A percentile compares a stretch with the other conserved stretches of the same genome.
Conservation (phyloP, 805 yeast species). For the Phaffomyces opuntiae region DNA sequence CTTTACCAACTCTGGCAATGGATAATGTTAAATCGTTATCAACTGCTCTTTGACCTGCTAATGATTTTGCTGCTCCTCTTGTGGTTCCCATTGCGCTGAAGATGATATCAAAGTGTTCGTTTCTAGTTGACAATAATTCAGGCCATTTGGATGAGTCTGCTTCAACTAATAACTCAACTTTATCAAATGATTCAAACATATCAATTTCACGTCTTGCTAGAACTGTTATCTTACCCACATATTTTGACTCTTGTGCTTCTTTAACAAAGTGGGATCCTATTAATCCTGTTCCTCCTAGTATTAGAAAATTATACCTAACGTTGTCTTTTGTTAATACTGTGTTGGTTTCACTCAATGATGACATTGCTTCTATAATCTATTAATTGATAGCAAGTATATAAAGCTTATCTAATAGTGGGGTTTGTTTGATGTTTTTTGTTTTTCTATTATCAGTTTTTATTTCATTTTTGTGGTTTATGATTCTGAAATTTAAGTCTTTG, state of each 20-base stretch:
- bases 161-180: slow-evolving; percentile 36
- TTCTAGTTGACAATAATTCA: slow-evolving; percentile 22
- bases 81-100: slow-evolving; percentile 73
- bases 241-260: slow-evolving; percentile 9
- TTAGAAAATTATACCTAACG: slow-evolving; percentile 4
- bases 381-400: not conserved
- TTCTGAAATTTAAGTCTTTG: too few species aligned
- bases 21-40: slow-evolving; percentile 65
- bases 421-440: too few species aligned
- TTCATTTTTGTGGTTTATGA: too few species aligned
- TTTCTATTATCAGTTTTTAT: too few species aligned
- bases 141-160: slow-evolving; percentile 46
- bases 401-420: not conserved
- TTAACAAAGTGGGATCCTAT: slow-evolving; percentile 14
- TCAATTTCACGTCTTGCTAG: slow-evolving; percentile 5
- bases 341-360: slow-evolving; percentile 4
- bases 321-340: not conserved
- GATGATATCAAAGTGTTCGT: slow-evolving; percentile 24
- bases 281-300: slow-evolving; percentile 19
- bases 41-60: slow-evolving; percentile 56
- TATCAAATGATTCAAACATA: slow-evolving; percentile 13
- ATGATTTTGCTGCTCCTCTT: slow-evolving; percentile 53
- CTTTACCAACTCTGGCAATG: slow-evolving; percentile 61
- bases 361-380: not conserved
- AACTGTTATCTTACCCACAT: slow-evolving; percentile 7